Base-by-base conservation (phyloP, 306 rosid species). In the Hippophae tibetana region DNA sequence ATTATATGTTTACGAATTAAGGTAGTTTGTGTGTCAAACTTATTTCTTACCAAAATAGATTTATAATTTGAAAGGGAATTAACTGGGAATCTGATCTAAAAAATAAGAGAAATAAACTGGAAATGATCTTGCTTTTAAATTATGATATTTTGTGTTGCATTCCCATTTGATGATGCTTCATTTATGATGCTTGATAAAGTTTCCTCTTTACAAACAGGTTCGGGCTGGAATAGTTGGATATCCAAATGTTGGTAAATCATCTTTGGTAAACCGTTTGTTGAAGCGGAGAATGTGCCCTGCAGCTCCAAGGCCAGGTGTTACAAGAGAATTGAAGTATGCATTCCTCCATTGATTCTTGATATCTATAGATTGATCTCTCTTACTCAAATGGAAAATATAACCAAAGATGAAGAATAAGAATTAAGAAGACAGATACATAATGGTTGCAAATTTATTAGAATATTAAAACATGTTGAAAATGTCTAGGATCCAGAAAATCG, bases 141-240 rank as follows among this genome's bases (percentile, higher is more conserved):
- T 10, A 46, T 13, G 10, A 46, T 7, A 46, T 46, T 46, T 46
- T 46, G 13, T 46, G 50, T 9, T 10, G 10, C 2, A 9, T 57
- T 41, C 14, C 8, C 6, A 6, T 38, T 56, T 6, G 60, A 23
- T 10, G 50, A 47, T 70, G 57, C 65, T 67, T 53, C 48, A 48
- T 50, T 56, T 38, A 8, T 25, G 45, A 13, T 56, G 54, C 31
- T 58, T 67, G 69, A 54, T 56, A 45, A 53, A 52, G 13, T 5
- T 55, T 42, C 44, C 54, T 31, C 40, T 43, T 1, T 57, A 48
- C 43, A 1, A 64, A 65, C 69, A 90, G 98, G 84, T 90, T 69
- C 94, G 96, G 72, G 98, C 98, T 70, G 96, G 98, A 76, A 81
- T 87, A 74, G 84, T 90, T 72, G 98, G 98, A 63, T 87, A 90